phyloP scores from a whole-genome alignment of 2,329 filamentous ascomycete species.

The Metarhizium rileyi region DNA sequence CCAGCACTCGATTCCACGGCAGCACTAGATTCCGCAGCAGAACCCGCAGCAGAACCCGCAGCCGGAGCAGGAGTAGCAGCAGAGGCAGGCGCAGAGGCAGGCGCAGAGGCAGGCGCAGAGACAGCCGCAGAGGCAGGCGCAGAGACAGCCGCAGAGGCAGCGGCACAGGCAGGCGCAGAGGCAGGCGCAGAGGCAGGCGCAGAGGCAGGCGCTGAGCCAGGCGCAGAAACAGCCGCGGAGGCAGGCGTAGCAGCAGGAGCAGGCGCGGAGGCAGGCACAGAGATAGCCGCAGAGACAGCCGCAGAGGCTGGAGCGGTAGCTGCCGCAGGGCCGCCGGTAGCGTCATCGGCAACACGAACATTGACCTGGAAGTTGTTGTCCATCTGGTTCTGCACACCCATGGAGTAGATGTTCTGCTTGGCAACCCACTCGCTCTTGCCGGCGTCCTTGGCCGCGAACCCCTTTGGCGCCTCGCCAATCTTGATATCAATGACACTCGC shows the following conservation, averaged over 20 bases:
- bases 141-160: too few relatives aligned
- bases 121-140: too few relatives aligned
- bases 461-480: conserved; percentile 18
- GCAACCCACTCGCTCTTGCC: conserved; percentile 20
- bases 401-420: conserved; percentile 30
- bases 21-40: too few relatives aligned
- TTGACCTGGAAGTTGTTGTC: conserved; percentile 34
- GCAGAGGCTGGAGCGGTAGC: neutral
- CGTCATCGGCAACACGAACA: conserved; percentile 18
- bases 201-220: neutral
- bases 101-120: neutral
- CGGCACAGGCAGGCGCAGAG: conserved; percentile 2
- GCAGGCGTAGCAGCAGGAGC: neutral
- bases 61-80: neutral
- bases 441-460: conserved; percentile 14
- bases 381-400: conserved; percentile 37
- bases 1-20: too few relatives aligned
- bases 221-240: neutral
- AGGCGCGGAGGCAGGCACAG: neutral
- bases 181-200: neutral
- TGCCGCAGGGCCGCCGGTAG: conserved; percentile 6
- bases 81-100: neutral
- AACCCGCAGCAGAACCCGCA: neutral
- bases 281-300: neutral
- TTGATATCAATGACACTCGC: conserved; percentile 31